Conservation (phyloP, 1,284 basidiomycete genomes). For the Athelia psychrophila region DNA sequence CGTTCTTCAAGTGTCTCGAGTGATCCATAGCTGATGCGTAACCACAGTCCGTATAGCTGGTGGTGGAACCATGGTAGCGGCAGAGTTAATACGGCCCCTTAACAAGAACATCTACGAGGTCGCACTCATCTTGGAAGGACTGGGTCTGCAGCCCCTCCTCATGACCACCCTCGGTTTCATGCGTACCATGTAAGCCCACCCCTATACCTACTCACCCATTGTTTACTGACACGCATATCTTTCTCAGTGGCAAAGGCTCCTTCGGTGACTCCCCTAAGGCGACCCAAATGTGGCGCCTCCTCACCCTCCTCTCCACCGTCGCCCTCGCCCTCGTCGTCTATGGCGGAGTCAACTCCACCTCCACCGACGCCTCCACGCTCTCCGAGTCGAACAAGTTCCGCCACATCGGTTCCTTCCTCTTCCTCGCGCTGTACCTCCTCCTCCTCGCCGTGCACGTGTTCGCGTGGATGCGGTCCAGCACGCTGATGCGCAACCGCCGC, state of each 20-base stretch:
- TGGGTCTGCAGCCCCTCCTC: constrained; percentile 53
- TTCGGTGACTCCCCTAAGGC: constrained; percentile 11
- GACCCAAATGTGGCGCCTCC: constrained; percentile 27
- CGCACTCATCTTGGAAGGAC: constrained; percentile 50
- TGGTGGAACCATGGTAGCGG: constrained; percentile 53
- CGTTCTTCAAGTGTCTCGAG: not conserved
- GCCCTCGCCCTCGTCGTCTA: constrained; percentile 50
- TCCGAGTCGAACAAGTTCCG: constrained; percentile 32
- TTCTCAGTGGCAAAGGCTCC: constrained; percentile 19
- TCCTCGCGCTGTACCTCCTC: constrained; percentile 42
- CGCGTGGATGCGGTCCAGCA: constrained; percentile 43
- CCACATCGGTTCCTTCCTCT: constrained; percentile 48
- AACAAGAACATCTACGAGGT: constrained; percentile 44
- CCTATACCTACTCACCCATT: not conserved
- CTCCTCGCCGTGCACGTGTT: constrained; percentile 39
- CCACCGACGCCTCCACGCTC: constrained; percentile 11
- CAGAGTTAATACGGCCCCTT: constrained; percentile 34
- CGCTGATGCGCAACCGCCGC: constrained; percentile 49
- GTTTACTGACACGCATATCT: not conserved
- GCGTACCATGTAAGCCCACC: constrained; percentile 50
- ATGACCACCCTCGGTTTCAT: constrained; percentile 57
- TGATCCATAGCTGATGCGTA: constrained; percentile 5
- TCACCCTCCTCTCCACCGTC: constrained; percentile 37
- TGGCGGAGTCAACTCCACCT: constrained; percentile 32
- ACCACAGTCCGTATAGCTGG: constrained; percentile 53